phyloP scores from a whole-genome alignment of 495 filamentous ascomycete species.

The Penicillium diatomitis region DNA sequence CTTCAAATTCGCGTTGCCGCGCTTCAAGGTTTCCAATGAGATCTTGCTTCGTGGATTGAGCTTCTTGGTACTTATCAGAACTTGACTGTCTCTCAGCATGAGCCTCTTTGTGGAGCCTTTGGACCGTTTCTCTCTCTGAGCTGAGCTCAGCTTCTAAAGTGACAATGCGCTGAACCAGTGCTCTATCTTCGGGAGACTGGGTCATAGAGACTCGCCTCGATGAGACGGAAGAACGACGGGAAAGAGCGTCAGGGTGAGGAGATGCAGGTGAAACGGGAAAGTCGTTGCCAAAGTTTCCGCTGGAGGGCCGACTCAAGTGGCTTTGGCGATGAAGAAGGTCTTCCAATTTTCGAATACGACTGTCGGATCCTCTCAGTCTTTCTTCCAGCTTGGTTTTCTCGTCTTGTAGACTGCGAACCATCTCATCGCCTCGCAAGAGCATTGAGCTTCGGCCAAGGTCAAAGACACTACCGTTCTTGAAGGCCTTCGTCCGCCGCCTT shows the following conservation, averaged over 20 bases:
- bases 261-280: slow-evolving; percentile 40
- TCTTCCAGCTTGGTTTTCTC: slow-evolving; percentile 75
- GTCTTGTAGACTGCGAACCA: slow-evolving; percentile 59
- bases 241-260: slow-evolving; percentile 46
- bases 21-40: slow-evolving; percentile 92
- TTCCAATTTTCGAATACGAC: slow-evolving; percentile 83
- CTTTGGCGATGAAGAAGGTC: slow-evolving; percentile 85
- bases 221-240: slow-evolving; percentile 54
- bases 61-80: slow-evolving; percentile 64
- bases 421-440: slow-evolving; percentile 72
- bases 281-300: slow-evolving; percentile 53
- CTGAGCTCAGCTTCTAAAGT: slow-evolving; percentile 72
- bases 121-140: slow-evolving; percentile 51
- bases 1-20: slow-evolving; percentile 76
- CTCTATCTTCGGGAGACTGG: slow-evolving; percentile 56
- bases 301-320: slow-evolving; percentile 59
- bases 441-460: slow-evolving; percentile 74
- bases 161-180: slow-evolving; percentile 58
- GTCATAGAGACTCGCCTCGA: slow-evolving; percentile 61
- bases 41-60: slow-evolving; percentile 84
- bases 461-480: slow-evolving; percentile 93
- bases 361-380: slow-evolving; percentile 78
- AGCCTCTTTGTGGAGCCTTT: slow-evolving; percentile 51
- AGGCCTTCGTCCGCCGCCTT: slow-evolving; percentile 73
- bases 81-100: slow-evolving; percentile 58